Conservation (phyloP, 2,329 filamentous ascomycete species). For the Akanthomyces muscarius region DNA sequence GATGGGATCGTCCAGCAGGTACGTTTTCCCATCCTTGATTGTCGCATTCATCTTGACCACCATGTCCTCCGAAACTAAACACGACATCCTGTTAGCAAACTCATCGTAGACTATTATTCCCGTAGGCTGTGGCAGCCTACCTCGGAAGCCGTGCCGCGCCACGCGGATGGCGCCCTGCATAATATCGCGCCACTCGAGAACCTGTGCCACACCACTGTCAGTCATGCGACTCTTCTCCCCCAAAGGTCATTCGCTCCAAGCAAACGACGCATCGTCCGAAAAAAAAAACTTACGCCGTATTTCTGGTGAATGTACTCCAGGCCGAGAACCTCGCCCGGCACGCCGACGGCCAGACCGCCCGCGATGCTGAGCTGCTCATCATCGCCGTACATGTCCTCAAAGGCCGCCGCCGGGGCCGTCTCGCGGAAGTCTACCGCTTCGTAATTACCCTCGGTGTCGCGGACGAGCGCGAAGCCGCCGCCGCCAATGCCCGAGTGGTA, state of each 20-base stretch:
- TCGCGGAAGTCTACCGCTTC: constrained; percentile 90
- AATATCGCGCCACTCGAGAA: constrained; percentile 65
- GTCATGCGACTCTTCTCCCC: neutral
- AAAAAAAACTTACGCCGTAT: constrained; percentile 51
- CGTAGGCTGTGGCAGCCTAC: constrained; percentile 25
- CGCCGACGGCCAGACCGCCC: constrained; percentile 68
- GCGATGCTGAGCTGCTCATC: constrained; percentile 63
- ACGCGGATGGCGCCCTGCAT: constrained; percentile 70
- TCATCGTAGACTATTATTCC: too few species aligned
- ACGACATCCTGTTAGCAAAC: constrained; percentile 9
- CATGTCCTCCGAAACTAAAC: constrained; percentile 65
- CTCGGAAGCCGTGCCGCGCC: constrained; percentile 67
- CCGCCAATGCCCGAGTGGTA: constrained; percentile 82
- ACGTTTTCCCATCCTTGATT: constrained; percentile 43
- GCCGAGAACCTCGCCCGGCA: constrained; percentile 74
- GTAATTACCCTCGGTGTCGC: constrained; percentile 67
- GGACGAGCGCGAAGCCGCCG: constrained; percentile 84
- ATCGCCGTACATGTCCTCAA: constrained; percentile 78
- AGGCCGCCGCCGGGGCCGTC: constrained; percentile 75
- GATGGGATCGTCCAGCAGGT: constrained; percentile 67
- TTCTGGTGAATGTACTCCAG: constrained; percentile 72
- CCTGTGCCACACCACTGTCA: constrained; percentile 27
- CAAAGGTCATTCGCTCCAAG: too few species aligned
- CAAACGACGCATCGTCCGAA: too few species aligned
- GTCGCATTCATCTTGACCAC: constrained; percentile 63